Evolutionary conservation across 2,329 filamentous ascomycete genomes (phyloP).

Genomic region (Hysterium pulicare): DNA sequence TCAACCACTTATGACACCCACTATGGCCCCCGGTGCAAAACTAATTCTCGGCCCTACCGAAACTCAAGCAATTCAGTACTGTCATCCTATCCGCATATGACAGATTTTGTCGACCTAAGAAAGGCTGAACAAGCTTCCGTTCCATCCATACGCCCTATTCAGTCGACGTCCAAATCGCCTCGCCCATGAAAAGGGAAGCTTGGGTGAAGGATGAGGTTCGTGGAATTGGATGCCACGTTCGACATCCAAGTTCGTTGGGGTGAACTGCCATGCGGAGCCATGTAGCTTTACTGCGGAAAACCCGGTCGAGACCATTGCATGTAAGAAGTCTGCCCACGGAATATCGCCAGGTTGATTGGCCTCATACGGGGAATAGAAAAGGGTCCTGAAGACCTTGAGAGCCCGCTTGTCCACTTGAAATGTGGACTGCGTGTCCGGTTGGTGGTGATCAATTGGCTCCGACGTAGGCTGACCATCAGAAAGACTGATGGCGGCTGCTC

Average conservation of each 20-base stretch:
- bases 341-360: conserved; percentile 48
- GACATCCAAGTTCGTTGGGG: conserved; percentile 40
- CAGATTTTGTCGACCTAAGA: no score
- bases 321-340: conserved; percentile 52
- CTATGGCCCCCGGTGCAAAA: no score
- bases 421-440: conserved; percentile 4
- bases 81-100: no score
- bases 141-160: conserved; percentile 51
- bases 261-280: conserved; percentile 61
- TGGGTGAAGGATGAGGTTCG: conserved; percentile 55
- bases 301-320: conserved; percentile 50
- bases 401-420: conserved; percentile 37
- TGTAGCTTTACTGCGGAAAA: conserved; percentile 57
- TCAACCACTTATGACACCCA: no score
- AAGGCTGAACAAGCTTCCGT: conserved; percentile 41
- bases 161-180: conserved; percentile 50
- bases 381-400: conserved; percentile 41
- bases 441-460: background rate
- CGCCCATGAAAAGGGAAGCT: conserved; percentile 49
- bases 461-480: background rate
- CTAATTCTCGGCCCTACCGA: no score
- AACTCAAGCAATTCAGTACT: no score
- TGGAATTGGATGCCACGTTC: conserved; percentile 57
- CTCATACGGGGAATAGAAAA: conserved; percentile 38
- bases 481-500: background rate